Evolutionary conservation across 2,329 filamentous ascomycete species (phyloP).

Genomic region (Fusarium ramigenum): DNA sequence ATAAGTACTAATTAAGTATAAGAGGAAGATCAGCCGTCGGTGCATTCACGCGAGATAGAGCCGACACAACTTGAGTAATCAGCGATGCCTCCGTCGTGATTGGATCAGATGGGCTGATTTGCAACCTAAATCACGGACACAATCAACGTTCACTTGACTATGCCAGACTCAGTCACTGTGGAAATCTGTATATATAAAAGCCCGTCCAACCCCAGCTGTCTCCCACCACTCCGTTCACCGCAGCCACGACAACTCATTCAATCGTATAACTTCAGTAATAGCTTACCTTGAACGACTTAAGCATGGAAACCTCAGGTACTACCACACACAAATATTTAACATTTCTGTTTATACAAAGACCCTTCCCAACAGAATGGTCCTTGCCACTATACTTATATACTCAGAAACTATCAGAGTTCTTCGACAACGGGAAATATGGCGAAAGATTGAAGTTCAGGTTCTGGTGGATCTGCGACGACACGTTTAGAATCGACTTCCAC

Average conservation of each 20-base stretch:
- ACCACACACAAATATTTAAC: neutral
- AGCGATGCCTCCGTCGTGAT: too few species aligned
- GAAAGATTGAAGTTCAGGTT: neutral
- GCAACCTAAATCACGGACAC: neutral
- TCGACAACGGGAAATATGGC: neutral
- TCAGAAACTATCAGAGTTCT: neutral
- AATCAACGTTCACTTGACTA: too few species aligned
- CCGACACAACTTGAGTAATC: too few species aligned
- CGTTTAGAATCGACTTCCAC: neutral
- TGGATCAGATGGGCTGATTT: too few species aligned
- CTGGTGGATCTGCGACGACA: neutral
- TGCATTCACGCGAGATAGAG: too few species aligned
- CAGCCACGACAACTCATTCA: neutral
- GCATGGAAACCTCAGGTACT: neutral
- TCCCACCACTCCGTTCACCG: too few species aligned
- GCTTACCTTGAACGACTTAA: neutral
- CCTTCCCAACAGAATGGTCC: too few species aligned
- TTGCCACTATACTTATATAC: neutral
- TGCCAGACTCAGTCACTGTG: neutral
- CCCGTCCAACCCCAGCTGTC: neutral
- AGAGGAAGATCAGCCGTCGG: too few species aligned
- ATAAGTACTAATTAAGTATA: too few species aligned
- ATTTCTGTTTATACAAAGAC: neutral
- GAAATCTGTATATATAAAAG: neutral
- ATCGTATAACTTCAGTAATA: neutral